Conservation (phyloP, 768 basidiomycete genomes). For the Tricholoma sp. region DNA sequence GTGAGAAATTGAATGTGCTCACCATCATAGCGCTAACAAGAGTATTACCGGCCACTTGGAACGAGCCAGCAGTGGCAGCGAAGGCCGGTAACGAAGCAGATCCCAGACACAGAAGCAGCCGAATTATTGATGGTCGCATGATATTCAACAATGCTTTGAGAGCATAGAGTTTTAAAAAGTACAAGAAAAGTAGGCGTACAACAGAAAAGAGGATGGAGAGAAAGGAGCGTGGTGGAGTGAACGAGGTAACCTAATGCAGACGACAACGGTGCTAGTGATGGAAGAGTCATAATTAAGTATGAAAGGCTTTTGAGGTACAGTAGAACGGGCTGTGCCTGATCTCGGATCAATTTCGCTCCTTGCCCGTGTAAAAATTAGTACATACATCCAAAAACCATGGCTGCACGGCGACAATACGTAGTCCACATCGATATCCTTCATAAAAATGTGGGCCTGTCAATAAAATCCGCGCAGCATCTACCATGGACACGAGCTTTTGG, state of each 20-base stretch:
- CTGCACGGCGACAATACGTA: no score
- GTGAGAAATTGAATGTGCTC: background rate
- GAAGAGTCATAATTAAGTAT: no score
- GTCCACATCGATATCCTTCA: no score
- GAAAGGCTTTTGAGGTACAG: no score
- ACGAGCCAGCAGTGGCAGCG: constrained; percentile 27
- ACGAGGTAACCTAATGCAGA: background rate
- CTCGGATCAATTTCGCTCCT: no score
- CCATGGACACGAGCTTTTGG: no score
- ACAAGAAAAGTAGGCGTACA: background rate
- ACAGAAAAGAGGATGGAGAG: background rate
- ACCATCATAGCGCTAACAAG: constrained; percentile 38
- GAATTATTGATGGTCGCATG: constrained; percentile 14
- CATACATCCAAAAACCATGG: no score
- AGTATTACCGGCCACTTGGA: constrained; percentile 31
- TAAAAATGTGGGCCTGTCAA: no score
- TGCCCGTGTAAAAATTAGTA: no score
- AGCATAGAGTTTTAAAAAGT: background rate
- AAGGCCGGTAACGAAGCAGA: constrained; percentile 16
- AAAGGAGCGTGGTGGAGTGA: constrained; percentile 1
- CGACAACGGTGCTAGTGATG: no score
- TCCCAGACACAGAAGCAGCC: constrained; percentile 24
- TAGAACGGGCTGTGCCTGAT: background rate
- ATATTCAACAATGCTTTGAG: background rate
- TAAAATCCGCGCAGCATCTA: no score